Evolutionary conservation across 2,329 filamentous ascomycete species (phyloP).

Genomic region (Botrytis fabae): DNA sequence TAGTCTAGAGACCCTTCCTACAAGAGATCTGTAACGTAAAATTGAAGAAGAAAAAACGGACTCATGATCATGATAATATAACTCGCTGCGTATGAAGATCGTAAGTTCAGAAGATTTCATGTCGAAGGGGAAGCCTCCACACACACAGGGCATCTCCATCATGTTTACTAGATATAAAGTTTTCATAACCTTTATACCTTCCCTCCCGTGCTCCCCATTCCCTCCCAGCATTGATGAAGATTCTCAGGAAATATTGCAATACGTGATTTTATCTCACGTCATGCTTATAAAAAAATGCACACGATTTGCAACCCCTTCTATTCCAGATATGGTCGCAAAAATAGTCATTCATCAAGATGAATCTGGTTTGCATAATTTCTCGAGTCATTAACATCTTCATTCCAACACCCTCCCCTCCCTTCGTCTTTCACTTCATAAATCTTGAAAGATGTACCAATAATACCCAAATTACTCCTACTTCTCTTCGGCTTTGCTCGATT

Average conservation of each 20-base stretch:
- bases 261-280: constrained; percentile 28
- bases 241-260: constrained; percentile 26
- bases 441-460: constrained; percentile 4
- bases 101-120: constrained; percentile 32
- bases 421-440: constrained; percentile 15
- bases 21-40: constrained; percentile 38
- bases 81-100: constrained; percentile 40
- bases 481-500: constrained; percentile 16
- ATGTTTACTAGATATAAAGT: constrained; percentile 27
- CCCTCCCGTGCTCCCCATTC: constrained; percentile 14
- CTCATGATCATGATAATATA: constrained; percentile 25
- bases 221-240: constrained; percentile 21
- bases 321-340: constrained; percentile 32
- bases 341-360: constrained; percentile 32
- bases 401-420: constrained; percentile 17
- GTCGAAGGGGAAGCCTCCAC: constrained; percentile 29
- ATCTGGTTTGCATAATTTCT: constrained; percentile 23
- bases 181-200: constrained; percentile 22
- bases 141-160: constrained; percentile 25
- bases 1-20: constrained; percentile 35
- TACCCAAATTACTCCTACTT: constrained; percentile 13
- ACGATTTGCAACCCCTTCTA: constrained; percentile 29
- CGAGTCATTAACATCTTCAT: constrained; percentile 23
- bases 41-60: constrained; percentile 37
- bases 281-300: constrained; percentile 29